These are phyloP conservation scores for Heterobasidion occidentale DNA, from an alignment of 1,284 basidiomycete genomes.

Conservation along the genomic window DNA sequence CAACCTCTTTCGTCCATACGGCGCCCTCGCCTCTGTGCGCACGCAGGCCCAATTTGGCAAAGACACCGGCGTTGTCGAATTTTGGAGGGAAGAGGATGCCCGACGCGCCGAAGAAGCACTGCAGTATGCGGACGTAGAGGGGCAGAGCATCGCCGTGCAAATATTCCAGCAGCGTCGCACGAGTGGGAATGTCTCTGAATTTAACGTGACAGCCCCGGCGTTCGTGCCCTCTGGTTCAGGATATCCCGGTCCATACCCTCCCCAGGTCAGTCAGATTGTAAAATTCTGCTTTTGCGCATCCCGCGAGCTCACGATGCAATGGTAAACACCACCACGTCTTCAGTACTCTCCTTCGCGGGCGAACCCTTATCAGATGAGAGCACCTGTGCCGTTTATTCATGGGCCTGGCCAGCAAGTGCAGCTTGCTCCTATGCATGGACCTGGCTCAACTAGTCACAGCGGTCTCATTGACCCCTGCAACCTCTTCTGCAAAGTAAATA, in stretches of 20 bases:
- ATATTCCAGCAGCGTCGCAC: constrained; percentile 61
- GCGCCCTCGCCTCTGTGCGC: constrained; percentile 63
- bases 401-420: constrained; percentile 88
- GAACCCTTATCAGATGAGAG: constrained; percentile 26
- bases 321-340: too few species aligned
- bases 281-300: background rate
- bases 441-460: constrained; percentile 72
- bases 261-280: constrained; percentile 10
- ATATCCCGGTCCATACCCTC: constrained; percentile 28
- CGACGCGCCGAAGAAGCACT: constrained; percentile 67
- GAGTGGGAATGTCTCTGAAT: constrained; percentile 47
- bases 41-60: constrained; percentile 65
- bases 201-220: constrained; percentile 62
- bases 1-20: constrained; percentile 67
- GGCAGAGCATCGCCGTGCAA: constrained; percentile 74
- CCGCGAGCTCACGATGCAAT: background rate
- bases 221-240: constrained; percentile 65
- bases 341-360: constrained; percentile 59
- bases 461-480: constrained; percentile 90
- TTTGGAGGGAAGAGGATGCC: constrained; percentile 86
- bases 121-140: constrained; percentile 75
- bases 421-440: constrained; percentile 62
- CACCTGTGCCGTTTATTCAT: constrained; percentile 55
- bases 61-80: constrained; percentile 74
- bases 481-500: constrained; percentile 74